These are phyloP conservation scores for Scheffersomyces amazonensis DNA, from an alignment of 805 yeast species.

Conservation along the genomic window DNA sequence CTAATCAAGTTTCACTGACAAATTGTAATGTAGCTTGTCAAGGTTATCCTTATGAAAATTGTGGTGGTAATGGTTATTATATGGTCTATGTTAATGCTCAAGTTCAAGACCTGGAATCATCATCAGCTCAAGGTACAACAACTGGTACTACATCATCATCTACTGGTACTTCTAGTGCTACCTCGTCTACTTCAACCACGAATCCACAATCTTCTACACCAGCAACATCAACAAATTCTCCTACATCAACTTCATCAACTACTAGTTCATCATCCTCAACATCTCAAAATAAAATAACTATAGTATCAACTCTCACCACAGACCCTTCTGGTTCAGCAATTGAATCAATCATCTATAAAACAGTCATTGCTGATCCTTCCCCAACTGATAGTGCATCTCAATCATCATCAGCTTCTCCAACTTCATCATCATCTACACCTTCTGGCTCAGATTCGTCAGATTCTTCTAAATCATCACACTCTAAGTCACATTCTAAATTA, in stretches of 20 bases:
- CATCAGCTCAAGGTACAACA: constrained; percentile 5
- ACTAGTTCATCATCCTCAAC: constrained; percentile 5
- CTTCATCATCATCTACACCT: constrained; percentile 11
- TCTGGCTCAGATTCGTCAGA: constrained; percentile 11
- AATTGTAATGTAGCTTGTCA: constrained; percentile 28
- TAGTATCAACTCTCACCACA: constrained; percentile 15
- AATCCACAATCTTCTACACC: constrained; percentile 1
- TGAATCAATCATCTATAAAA: constrained; percentile 7
- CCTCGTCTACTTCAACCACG: constrained; percentile 10
- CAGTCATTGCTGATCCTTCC: constrained; percentile 6
- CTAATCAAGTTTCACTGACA: constrained; percentile 21
- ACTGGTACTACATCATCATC: constrained; percentile 9
- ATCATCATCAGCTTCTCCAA: constrained; percentile 8
- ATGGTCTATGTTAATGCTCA: constrained; percentile 25
- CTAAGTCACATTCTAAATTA: constrained; percentile 12
- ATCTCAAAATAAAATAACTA: constrained; percentile 11
- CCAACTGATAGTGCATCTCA: constrained; percentile 6
- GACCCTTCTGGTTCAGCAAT: constrained; percentile 3
- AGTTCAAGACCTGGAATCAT: constrained; percentile 12
- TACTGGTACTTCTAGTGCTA: constrained; percentile 8
- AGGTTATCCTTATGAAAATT: constrained; percentile 34
- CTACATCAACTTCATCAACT: constrained; percentile 10
- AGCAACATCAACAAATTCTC: constrained; percentile 5
- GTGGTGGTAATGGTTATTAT: constrained; percentile 37
- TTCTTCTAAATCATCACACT: constrained; percentile 7